phyloP scores from a whole-genome alignment of 495 filamentous ascomycete species.

The Aspergillus biplanus region DNA sequence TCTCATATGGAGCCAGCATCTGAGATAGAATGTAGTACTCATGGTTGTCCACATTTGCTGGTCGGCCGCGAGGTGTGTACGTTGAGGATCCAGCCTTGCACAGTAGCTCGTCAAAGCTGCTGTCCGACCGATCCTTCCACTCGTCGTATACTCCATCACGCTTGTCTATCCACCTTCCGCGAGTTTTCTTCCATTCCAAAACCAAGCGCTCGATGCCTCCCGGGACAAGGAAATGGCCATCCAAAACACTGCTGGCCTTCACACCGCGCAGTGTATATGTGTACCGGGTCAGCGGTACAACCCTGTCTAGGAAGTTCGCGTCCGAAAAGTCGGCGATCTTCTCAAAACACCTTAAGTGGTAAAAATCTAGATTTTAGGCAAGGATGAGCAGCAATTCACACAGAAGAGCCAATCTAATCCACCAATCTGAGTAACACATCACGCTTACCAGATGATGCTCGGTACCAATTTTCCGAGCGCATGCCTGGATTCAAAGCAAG shows the following conservation, averaged over 20 bases:
- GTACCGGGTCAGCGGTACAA: conserved; percentile 16
- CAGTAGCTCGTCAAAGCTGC: conserved; percentile 9
- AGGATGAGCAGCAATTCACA: conserved; percentile 4
- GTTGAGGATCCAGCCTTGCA: conserved; percentile 14
- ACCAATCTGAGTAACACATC: background rate
- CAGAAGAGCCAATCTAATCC: conserved; percentile 3
- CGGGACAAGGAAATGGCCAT: conserved; percentile 15
- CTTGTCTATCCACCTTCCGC: conserved; percentile 18
- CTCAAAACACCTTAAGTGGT: conserved; percentile 18
- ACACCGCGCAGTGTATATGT: conserved; percentile 14
- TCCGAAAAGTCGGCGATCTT: conserved; percentile 18
- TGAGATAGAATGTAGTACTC: conserved; percentile 16
- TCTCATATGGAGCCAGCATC: conserved; percentile 23
- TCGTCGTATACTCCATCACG: conserved; percentile 12
- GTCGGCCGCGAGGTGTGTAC: conserved; percentile 4
- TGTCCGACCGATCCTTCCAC: background rate
- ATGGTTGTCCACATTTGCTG: background rate
- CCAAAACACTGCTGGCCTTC: conserved; percentile 14
- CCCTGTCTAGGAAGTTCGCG: conserved; percentile 15
- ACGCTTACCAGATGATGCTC: conserved; percentile 14
- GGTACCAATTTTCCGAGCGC: conserved; percentile 1
- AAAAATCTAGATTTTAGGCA: conserved; percentile 8
- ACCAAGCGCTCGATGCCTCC: conserved; percentile 19
- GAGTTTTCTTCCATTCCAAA: conserved; percentile 20
- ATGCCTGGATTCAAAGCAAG: conserved; percentile 14